Conservation (phyloP, 768 basidiomycete species). For the Paxillus involutus region DNA sequence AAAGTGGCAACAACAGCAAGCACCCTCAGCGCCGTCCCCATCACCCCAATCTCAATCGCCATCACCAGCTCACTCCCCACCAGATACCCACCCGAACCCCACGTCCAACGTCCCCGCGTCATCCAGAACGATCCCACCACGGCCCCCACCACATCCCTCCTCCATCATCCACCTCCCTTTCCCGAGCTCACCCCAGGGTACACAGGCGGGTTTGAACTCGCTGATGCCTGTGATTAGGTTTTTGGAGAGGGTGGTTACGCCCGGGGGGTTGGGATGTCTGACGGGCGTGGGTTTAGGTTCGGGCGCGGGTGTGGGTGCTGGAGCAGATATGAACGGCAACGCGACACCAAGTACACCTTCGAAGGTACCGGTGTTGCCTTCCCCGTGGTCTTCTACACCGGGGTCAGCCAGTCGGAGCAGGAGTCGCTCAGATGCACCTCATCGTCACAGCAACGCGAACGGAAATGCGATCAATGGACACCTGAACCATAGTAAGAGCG, state of each 20-base stretch:
- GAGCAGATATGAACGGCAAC: not conserved
- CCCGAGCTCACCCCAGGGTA: conserved; percentile 64
- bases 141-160: conserved; percentile 71
- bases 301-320: not conserved
- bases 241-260: conserved; percentile 63
- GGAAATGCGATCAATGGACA: conserved; percentile 14
- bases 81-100: not conserved
- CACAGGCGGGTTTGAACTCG: conserved; percentile 50
- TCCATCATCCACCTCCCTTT: conserved; percentile 75
- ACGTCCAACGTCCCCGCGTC: not conserved
- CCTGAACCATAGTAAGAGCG: conserved; percentile 6
- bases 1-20: conserved; percentile 1
- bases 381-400: conserved; percentile 19
- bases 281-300: conserved; percentile 3
- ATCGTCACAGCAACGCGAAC: not conserved
- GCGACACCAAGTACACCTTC: conserved; percentile 4
- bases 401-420: conserved; percentile 9
- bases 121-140: conserved; percentile 39
- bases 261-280: conserved; percentile 29
- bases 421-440: conserved; percentile 21
- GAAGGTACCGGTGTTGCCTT: conserved; percentile 9
- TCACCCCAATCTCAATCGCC: not conserved
- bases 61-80: conserved; percentile 8
- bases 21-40: not conserved
- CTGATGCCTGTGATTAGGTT: conserved; percentile 67